These are phyloP conservation scores for Carex parvula DNA, from an alignment of 176 grass and related monocot species.

Conservation along the genomic window DNA sequence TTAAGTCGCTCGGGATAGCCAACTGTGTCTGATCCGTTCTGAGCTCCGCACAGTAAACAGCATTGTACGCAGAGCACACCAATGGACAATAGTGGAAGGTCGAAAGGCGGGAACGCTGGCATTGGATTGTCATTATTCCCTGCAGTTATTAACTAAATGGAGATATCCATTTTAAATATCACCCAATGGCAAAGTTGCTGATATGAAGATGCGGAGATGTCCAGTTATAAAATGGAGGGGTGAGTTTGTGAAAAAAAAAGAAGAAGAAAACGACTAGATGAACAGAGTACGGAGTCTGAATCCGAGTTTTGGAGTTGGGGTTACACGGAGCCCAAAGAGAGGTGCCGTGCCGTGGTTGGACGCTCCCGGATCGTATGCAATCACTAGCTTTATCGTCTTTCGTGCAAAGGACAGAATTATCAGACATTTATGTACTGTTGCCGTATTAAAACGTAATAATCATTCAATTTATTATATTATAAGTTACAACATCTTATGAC, in stretches of 20 bases:
- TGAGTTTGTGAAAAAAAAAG: background rate
- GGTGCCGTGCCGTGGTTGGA: slow-evolving; percentile 25
- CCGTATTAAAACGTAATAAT: background rate
- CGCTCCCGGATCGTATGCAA: slow-evolving; percentile 8
- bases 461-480: background rate
- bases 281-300: background rate
- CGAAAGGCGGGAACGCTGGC: slow-evolving; percentile 19
- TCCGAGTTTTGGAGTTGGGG: background rate
- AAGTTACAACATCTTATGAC: too few relatives aligned
- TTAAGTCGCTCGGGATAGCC: background rate
- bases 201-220: background rate
- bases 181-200: too few relatives aligned
- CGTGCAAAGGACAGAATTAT: background rate
- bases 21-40: background rate
- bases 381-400: background rate
- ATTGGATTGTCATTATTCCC: background rate
- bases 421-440: background rate
- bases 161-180: background rate
- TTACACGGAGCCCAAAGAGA: background rate
- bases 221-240: background rate
- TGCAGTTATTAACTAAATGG: background rate
- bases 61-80: slow-evolving; percentile 2
- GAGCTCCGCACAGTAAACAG: slow-evolving; percentile 13
- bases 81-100: background rate
- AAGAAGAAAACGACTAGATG: too few relatives aligned